Conservation (phyloP, 805 yeast genomes). For the Grigorovia transvaalensis region DNA sequence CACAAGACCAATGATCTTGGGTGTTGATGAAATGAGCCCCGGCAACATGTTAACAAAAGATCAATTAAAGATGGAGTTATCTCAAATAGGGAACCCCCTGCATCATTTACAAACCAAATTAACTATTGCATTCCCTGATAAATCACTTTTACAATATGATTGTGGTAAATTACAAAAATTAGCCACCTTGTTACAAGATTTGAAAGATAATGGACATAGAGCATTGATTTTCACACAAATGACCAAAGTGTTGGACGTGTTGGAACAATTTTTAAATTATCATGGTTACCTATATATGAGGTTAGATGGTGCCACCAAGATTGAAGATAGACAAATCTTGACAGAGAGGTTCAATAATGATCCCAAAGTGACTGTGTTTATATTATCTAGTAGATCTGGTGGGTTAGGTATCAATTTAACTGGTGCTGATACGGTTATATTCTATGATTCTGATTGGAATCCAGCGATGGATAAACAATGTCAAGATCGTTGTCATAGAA, state of each 20-base stretch:
- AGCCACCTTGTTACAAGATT: constrained; percentile 61
- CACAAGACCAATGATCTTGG: constrained; percentile 37
- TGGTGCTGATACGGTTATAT: constrained; percentile 97
- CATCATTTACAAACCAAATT: constrained; percentile 78
- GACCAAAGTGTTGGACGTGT: constrained; percentile 90
- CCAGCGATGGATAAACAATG: constrained; percentile 99
- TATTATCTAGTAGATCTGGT: constrained; percentile 91
- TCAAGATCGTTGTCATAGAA: constrained; percentile 97
- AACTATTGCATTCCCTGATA: constrained; percentile 94
- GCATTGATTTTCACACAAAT: constrained; percentile 95
- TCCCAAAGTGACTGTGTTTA: constrained; percentile 77
- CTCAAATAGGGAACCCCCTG: constrained; percentile 39
- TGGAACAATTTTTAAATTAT: constrained; percentile 86
- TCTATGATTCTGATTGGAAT: constrained; percentile 98
- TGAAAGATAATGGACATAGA: constrained; percentile 82
- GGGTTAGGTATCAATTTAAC: constrained; percentile 96
- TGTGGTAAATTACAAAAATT: constrained; percentile 92
- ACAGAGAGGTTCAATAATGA: constrained; percentile 91
- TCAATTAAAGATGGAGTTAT: constrained; percentile 6
- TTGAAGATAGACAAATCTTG: constrained; percentile 89
- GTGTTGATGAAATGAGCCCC: constrained; percentile 16
- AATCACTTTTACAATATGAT: constrained; percentile 81
- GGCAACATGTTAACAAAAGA: constrained; percentile 24
- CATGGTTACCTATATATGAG: constrained; percentile 93
- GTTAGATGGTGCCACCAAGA: constrained; percentile 93